Base-by-base conservation (phyloP, 2,329 filamentous ascomycete genomes). In the Pseudopithomyces chartarum region DNA sequence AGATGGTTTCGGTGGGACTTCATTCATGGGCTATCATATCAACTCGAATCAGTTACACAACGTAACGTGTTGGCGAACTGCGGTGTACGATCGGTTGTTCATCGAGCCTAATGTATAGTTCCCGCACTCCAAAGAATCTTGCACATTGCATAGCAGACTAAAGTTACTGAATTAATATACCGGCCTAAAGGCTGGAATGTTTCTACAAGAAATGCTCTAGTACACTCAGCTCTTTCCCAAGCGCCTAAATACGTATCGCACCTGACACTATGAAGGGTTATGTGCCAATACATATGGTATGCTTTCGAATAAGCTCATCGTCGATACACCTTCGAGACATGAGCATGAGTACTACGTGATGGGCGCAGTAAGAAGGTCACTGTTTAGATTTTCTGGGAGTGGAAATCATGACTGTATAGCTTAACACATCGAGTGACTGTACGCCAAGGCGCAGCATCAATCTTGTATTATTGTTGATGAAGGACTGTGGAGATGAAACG, bases 151-250 rank as follows among this genome's bases (percentile, higher is more conserved):
- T 22, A 23, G 22, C 12, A n/a, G 15, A 17, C 6, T 13, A 53
- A n/a, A 19, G 17, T 7, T 45, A 23, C n/a, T 23, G 3, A 23
- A 22, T 6, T 58, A 58, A 19, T 42, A 52, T 6, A 52, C 52
- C 10, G 55, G 55, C 4, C 39, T 60, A 5, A 58, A 48, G 58
- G n/a, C 40, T 32, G 55, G 58, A 15, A 51, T 29, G 7, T 19
- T 60, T 13, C 3, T 44, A 17, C 33, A 17, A n/a, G 55, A 55
- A 22, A 44, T 60, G 19, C 17, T 55, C 11, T 60, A 51, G 54
- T 23, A 11, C 12, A 7, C 15, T 29, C 32, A 26, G 11, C 2
- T 38, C 15, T 17, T 19, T 17, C 5, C 2, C 6, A 6, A 2
- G n/a, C 19, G 51, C 13, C 33, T 36, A 13, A 6, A 13, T 8